Evolutionary conservation across 179 eudicot species (phyloP).

Genomic region (Spinacia oleracea): DNA sequence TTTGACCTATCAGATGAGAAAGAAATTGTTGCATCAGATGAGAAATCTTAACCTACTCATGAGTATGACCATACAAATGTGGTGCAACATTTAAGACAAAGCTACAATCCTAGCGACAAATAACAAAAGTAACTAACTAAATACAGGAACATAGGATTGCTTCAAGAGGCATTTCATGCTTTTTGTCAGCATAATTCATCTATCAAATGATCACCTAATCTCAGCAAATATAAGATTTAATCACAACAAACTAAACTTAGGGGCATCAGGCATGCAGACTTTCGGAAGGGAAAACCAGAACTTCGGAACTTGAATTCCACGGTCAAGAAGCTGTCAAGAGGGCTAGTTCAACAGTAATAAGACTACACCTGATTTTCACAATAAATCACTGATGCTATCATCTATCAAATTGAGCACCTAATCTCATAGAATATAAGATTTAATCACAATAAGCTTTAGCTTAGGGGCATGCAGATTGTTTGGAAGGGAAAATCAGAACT

Average conservation of each 20-base stretch:
- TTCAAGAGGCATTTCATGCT: neutral
- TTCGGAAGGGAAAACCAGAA: neutral
- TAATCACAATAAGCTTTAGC: neutral
- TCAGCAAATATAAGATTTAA: no score
- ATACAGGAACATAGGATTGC: neutral
- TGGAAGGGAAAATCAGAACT: neutral
- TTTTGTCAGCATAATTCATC: neutral
- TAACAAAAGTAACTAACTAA: neutral
- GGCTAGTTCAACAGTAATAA: neutral
- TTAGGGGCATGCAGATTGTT: neutral
- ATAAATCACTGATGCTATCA: no score
- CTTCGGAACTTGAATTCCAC: neutral
- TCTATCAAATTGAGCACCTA: neutral
- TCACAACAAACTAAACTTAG: neutral
- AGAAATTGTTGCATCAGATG: constrained; percentile 17
- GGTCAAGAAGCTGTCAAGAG: neutral
- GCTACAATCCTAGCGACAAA: neutral
- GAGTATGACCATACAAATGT: neutral
- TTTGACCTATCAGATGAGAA: constrained; percentile 58
- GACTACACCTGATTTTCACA: no score
- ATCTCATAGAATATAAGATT: no score
- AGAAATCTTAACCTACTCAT: neutral
- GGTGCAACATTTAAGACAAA: neutral
- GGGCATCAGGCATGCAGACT: neutral
- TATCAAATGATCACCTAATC: neutral